Percentiles rank a stretch among this genome's conserved stretches.
Conservation (phyloP, 2,329 filamentous ascomycete species). For the Spiromastix sp. region DNA sequence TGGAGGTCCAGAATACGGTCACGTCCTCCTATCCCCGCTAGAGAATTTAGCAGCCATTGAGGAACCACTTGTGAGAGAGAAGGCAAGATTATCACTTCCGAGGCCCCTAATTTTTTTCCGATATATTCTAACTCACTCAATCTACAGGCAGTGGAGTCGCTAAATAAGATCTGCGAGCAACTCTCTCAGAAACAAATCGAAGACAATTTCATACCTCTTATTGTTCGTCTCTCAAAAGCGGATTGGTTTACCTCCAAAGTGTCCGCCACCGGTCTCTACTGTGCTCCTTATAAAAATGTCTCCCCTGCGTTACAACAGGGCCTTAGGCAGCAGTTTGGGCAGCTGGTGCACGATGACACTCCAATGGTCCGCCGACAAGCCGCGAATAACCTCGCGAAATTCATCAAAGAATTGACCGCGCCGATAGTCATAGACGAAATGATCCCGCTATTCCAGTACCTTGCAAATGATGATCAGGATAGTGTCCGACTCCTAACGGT, state of each 20-base stretch:
- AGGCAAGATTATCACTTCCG: slow-evolving; percentile 48
- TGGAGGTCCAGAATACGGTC: slow-evolving; percentile 82
- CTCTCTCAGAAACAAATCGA: slow-evolving; percentile 88
- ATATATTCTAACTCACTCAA: slow-evolving; percentile 2
- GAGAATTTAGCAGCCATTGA: slow-evolving; percentile 98
- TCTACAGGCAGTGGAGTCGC: slow-evolving; percentile 81
- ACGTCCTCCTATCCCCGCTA: slow-evolving; percentile 90
- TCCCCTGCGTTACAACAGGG: slow-evolving; percentile 79
- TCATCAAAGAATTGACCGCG: slow-evolving; percentile 92
- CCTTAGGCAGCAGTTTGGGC: slow-evolving; percentile 81
- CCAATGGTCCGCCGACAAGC: slow-evolving; percentile 97
- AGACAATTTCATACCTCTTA: slow-evolving; percentile 93
- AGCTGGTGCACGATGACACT: slow-evolving; percentile 94
- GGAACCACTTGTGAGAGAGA: slow-evolving; percentile 93
- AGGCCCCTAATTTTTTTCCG: not conserved
- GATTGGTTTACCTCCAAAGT: slow-evolving; percentile 99
- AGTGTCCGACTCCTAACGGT: slow-evolving; percentile 93
- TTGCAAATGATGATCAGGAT: slow-evolving; percentile 93
- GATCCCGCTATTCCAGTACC: slow-evolving; percentile 96
- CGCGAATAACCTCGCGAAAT: slow-evolving; percentile 92
- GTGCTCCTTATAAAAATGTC: slow-evolving; percentile 84
- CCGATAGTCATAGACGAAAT: slow-evolving; percentile 93
- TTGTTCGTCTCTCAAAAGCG: slow-evolving; percentile 91
- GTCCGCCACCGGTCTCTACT: slow-evolving; percentile 92
- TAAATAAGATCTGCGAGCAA: slow-evolving; percentile 97